These are phyloP conservation scores for Aphanocladium album DNA, from an alignment of 2,329 filamentous ascomycete genomes.

Conservation along the genomic window DNA sequence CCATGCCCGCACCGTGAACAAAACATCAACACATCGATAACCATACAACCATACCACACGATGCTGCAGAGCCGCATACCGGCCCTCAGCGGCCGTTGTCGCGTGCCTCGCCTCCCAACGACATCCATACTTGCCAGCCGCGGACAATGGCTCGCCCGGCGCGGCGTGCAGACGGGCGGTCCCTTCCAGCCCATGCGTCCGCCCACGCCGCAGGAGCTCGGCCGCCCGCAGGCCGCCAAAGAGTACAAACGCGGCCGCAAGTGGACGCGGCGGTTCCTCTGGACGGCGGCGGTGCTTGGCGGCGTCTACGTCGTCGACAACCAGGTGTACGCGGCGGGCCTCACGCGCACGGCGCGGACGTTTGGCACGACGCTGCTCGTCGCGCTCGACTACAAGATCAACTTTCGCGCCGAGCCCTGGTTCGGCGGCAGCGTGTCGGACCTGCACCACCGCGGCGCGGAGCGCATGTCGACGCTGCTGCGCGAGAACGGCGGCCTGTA, in stretches of 20 bases:
- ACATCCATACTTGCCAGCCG: neutral
- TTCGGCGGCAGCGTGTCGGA: conserved; percentile 69
- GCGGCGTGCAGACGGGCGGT: conserved; percentile 27
- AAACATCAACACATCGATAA: neutral
- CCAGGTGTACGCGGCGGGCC: conserved; percentile 71
- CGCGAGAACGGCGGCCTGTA: conserved; percentile 88
- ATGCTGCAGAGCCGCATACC: conserved; percentile 10
- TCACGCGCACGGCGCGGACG: conserved; percentile 74
- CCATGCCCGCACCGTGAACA: conserved; percentile 1
- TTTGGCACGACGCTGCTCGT: conserved; percentile 75
- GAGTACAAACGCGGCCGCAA: conserved; percentile 64
- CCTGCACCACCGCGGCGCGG: conserved; percentile 77
- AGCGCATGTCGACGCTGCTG: conserved; percentile 75
- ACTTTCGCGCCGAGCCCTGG: conserved; percentile 77
- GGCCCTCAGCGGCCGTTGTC: conserved; percentile 4
- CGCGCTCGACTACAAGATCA: conserved; percentile 92
- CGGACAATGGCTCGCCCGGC: conserved; percentile 12
- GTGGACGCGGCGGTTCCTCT: conserved; percentile 71
- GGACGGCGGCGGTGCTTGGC: conserved; percentile 55
- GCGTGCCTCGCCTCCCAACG: conserved; percentile 6
- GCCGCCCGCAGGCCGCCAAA: conserved; percentile 64
- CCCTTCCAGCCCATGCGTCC: conserved; percentile 65
- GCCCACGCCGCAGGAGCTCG: conserved; percentile 73
- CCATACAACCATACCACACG: neutral
- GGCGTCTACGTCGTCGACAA: conserved; percentile 64